phyloP scores from a whole-genome alignment of 306 rosid species.

The Cyclanthera cordifolia region DNA sequence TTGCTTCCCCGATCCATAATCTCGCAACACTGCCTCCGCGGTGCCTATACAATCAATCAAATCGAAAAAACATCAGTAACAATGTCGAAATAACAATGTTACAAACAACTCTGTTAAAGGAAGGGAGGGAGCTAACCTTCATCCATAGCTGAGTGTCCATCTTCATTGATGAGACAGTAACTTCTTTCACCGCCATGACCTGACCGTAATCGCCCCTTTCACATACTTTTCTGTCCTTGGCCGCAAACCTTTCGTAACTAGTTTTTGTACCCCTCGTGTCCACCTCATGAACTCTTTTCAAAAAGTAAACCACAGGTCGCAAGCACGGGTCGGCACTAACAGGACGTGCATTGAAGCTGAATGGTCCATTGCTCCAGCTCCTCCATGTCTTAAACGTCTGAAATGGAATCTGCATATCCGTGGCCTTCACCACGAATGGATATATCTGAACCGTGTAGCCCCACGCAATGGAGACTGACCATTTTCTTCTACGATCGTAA shows the following conservation, averaged over 20 bases:
- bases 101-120: neutral
- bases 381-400: conserved; percentile 81
- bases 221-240: conserved; percentile 27
- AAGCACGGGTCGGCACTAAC: conserved; percentile 53
- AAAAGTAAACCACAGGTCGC: conserved; percentile 37
- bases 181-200: conserved; percentile 24
- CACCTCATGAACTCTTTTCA: conserved; percentile 32
- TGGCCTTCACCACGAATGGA: conserved; percentile 31
- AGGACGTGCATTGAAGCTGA: conserved; percentile 67
- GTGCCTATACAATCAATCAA: conserved; percentile 37
- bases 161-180: conserved; percentile 56
- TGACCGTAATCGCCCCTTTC: conserved; percentile 8
- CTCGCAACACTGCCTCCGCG: conserved; percentile 67
- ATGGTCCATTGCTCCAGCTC: conserved; percentile 56
- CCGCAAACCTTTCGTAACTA: conserved; percentile 31
- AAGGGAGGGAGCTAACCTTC: conserved; percentile 28
- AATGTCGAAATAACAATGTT: neutral
- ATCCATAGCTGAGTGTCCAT: conserved; percentile 50
- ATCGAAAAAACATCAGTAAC: neutral
- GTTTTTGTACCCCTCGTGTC: conserved; percentile 38
- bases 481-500: conserved; percentile 37
- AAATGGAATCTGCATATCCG: conserved; percentile 48
- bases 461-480: conserved; percentile 85
- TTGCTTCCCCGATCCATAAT: conserved; percentile 36
- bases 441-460: conserved; percentile 76